Conservation (phyloP, 2,329 filamentous ascomycete genomes). For the Alternaria arborescens region DNA sequence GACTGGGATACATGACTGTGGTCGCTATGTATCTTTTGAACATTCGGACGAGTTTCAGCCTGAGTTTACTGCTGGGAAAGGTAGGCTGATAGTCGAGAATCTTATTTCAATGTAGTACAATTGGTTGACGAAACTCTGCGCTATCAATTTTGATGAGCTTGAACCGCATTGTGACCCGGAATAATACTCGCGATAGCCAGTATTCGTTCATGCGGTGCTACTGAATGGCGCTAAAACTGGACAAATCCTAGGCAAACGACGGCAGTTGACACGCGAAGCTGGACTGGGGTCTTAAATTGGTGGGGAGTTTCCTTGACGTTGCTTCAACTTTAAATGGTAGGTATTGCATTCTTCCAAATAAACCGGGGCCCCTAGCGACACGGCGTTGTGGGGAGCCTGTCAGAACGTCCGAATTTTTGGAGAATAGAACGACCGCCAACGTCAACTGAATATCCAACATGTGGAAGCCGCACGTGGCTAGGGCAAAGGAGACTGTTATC, state of each 20-base stretch:
- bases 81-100: conserved; percentile 28
- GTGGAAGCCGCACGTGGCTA: background rate
- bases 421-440: background rate
- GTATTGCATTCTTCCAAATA: conserved; percentile 21
- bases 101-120: conserved; percentile 17
- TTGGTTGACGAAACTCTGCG: conserved; percentile 22
- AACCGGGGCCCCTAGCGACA: conserved; percentile 12
- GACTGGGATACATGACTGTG: conserved; percentile 24
- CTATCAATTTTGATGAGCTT: conserved; percentile 38
- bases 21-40: conserved; percentile 20
- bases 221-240: conserved; percentile 11
- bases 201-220: conserved; percentile 19
- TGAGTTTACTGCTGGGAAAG: conserved; percentile 26
- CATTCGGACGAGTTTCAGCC: conserved; percentile 37
- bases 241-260: conserved; percentile 11
- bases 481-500: background rate
- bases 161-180: conserved; percentile 31
- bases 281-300: conserved; percentile 9
- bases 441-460: background rate
- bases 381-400: conserved; percentile 20
- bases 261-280: conserved; percentile 27
- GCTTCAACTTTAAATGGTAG: conserved; percentile 16
- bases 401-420: background rate
- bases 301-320: conserved; percentile 16
- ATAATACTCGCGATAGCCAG: conserved; percentile 21